Conservation (phyloP, 176 grass and related monocot species). For the Carex littledalei region DNA sequence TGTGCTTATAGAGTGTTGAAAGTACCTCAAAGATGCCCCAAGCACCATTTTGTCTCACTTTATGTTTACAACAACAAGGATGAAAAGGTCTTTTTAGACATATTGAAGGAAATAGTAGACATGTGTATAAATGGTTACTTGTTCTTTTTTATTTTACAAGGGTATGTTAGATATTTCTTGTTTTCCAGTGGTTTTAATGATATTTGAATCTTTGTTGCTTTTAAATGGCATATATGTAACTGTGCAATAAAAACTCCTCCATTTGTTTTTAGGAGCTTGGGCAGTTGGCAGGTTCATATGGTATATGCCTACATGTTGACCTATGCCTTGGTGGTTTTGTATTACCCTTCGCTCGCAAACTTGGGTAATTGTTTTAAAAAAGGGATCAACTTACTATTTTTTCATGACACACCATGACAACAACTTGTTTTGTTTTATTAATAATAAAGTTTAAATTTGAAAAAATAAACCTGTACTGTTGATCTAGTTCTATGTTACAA, state of each 20-base stretch:
- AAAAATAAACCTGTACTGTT: not conserved
- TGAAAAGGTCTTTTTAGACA: not conserved
- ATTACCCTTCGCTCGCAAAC: conserved; percentile 85
- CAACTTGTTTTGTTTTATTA: not conserved
- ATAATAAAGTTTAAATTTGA: not conserved
- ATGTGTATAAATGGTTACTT: not conserved
- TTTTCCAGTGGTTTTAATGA: not conserved
- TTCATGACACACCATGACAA: not conserved
- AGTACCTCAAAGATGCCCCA: not conserved
- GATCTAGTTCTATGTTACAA: not conserved
- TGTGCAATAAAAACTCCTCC: not conserved
- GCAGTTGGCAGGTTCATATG: conserved; percentile 74
- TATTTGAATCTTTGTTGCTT: conserved; percentile 10
- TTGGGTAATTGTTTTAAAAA: conserved; percentile 56
- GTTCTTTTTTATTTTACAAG: not conserved
- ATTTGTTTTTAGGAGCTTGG: conserved; percentile 72
- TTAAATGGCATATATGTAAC: not conserved
- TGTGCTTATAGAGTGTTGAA: not conserved
- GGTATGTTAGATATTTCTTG: not conserved
- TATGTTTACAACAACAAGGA: not conserved
- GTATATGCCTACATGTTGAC: conserved; percentile 93
- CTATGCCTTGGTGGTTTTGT: conserved; percentile 97
- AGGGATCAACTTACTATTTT: not conserved
- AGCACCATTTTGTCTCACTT: not conserved
- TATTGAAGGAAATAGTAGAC: not conserved